A percentile compares a stretch with the other conserved stretches of the same genome.
Evolutionary conservation across 176 grass and related monocot species (phyloP).

Genomic region (Aechmea fasciata): DNA sequence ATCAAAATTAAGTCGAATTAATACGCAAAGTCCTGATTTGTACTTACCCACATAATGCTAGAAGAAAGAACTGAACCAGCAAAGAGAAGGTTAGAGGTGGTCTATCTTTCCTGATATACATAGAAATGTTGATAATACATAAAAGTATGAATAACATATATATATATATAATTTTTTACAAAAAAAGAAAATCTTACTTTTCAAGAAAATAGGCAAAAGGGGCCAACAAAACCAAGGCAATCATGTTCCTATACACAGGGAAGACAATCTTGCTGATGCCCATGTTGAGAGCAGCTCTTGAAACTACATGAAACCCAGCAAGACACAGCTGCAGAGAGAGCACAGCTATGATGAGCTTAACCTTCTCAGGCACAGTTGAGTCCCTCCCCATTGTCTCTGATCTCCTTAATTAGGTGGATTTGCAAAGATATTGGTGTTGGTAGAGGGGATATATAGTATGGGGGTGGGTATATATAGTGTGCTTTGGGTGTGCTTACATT

Average conservation of each 20-base stretch:
- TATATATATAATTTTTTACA: not conserved
- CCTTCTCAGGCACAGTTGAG: conserved; percentile 42
- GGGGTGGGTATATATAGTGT: not conserved
- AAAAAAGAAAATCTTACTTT: conserved; percentile 37
- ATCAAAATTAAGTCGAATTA: not conserved
- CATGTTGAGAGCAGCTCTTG: conserved; percentile 77
- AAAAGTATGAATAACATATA: not conserved
- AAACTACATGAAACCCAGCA: conserved; percentile 86
- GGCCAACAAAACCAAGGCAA: conserved; percentile 70
- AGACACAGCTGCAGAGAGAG: conserved; percentile 63
- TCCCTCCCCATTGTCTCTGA: conserved; percentile 14
- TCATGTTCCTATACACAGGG: conserved; percentile 82
- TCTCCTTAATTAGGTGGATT: conserved; percentile 1
- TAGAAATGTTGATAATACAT: not conserved
- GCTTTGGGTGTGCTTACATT: not conserved
- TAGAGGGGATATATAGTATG: not conserved
- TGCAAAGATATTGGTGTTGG: not conserved
- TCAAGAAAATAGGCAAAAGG: conserved; percentile 98
- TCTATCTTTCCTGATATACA: conserved; percentile 63
- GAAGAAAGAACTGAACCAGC: conserved; percentile 75
- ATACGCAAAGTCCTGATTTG: not conserved
- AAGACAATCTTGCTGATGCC: conserved; percentile 90
- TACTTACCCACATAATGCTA: conserved; percentile 69
- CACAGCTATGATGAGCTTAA: conserved; percentile 67
- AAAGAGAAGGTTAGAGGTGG: conserved; percentile 78